Evolutionary conservation across 83 land plant genomes (phyloP), one percentile per base, ranked within the genome.

Genomic region (Picea abies): DNA sequence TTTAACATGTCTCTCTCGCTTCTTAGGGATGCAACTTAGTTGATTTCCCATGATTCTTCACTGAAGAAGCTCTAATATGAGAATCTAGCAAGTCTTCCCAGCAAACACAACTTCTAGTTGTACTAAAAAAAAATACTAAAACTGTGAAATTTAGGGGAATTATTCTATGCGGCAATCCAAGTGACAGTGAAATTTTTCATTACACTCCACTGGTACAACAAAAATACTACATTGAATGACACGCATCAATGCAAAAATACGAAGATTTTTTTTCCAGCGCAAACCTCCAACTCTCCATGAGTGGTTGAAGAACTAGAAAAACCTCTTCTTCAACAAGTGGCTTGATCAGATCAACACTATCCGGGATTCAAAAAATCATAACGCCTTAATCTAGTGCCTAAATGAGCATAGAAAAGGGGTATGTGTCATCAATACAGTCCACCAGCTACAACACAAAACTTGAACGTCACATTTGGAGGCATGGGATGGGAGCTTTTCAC

Each of bases 41-140:
- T 75, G 78, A 75, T 75, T 75, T 22, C 78, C 78, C 78, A 75
- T 75, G 25, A 75, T 75, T 75, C 60, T 75, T 56, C 60, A 75
- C 78, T 49, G 17, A 12, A 75, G 60, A 22, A 75, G 23, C 58
- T 56, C 26, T 49, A 23, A 23, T 14, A 0, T n/a, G 16, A 56
- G 16, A 56, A 14, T 56, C 60, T 56, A 56, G 60, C 16, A 56
- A 56, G 16, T 14, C 60, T 56, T 56, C 60, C 78, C 44, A 23
- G 23, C 23, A 22, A 47, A 75, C 14, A n/a, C 17, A 60, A n/a
- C 12, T 56, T 75, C 60, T 60, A 75, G 49, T 49, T 75, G 78
- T 49, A 47, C 60, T 75, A 22, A 11, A n/a, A 75, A 75, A 22
- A 41, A 47, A 47, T 15, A 47, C 1, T 47, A 44, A 32, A n/a